A percentile compares a stretch with the other conserved stretches of the same genome.
Conservation (phyloP, 1,284 basidiomycete genomes). For the Apiotrichum sp. region DNA sequence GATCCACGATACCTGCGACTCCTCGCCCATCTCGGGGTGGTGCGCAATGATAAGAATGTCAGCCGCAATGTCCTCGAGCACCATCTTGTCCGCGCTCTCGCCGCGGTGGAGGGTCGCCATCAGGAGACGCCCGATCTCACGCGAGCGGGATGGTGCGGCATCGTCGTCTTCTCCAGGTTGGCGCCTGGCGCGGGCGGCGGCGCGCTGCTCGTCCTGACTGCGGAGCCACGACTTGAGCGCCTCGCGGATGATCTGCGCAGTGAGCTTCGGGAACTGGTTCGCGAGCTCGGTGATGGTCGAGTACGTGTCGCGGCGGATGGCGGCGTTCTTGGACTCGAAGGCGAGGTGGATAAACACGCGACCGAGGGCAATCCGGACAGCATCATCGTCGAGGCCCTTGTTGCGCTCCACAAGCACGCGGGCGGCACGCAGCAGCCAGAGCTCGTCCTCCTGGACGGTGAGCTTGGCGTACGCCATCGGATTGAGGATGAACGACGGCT, state of each 20-base stretch:
- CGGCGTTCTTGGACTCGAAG: conserved; percentile 54
- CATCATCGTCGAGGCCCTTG: conserved; percentile 55
- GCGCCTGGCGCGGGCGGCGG: conserved; percentile 19
- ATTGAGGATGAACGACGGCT: conserved; percentile 78
- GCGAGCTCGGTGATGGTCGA: conserved; percentile 47
- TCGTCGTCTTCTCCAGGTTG: conserved; percentile 28
- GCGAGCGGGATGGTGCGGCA: conserved; percentile 23
- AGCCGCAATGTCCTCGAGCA: conserved; percentile 40
- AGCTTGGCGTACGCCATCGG: conserved; percentile 78
- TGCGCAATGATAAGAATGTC: conserved; percentile 65
- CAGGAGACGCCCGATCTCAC: conserved; percentile 38
- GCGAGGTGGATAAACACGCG: conserved; percentile 62
- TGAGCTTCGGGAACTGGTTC: conserved; percentile 49
- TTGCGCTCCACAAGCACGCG: conserved; percentile 55
- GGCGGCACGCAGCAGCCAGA: conserved; percentile 69
- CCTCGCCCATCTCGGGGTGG: conserved; percentile 61
- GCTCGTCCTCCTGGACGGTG: conserved; percentile 59
- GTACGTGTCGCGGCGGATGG: conserved; percentile 54
- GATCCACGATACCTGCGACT: conserved; percentile 69
- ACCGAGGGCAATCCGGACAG: conserved; percentile 58
- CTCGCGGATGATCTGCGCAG: conserved; percentile 55
- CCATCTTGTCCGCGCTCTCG: conserved; percentile 17
- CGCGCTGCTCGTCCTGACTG: conserved; percentile 25
- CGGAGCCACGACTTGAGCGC: conserved; percentile 49
- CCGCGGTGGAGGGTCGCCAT: conserved; percentile 10